phyloP scores from a whole-genome alignment of 2,329 filamentous ascomycete species.

The Hymenoscyphus repandus region DNA sequence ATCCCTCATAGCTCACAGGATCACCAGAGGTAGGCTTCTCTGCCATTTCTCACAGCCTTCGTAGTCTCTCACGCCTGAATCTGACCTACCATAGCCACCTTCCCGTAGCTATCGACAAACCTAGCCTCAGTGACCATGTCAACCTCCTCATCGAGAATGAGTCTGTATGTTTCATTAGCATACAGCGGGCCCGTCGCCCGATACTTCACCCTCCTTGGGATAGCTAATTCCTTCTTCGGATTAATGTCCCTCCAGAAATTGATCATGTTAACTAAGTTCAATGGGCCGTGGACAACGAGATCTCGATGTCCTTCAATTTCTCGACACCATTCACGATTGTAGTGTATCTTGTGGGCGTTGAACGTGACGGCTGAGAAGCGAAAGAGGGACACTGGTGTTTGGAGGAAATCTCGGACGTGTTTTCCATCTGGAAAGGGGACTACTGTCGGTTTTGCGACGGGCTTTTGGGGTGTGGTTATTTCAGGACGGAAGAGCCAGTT shows the following conservation, averaged over 20 bases:
- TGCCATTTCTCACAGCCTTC: no score
- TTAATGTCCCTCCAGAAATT: constrained; percentile 56
- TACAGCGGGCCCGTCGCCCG: constrained; percentile 45
- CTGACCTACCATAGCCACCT: constrained; percentile 29
- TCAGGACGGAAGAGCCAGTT: constrained; percentile 30
- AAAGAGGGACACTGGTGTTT: constrained; percentile 48
- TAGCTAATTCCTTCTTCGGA: constrained; percentile 16
- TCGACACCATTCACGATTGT: constrained; percentile 52
- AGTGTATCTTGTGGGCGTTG: constrained; percentile 82
- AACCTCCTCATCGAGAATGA: constrained; percentile 36
- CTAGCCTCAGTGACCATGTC: constrained; percentile 23
- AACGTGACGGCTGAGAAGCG: constrained; percentile 80
- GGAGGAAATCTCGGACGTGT: constrained; percentile 29
- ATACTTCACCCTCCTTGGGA: constrained; percentile 41
- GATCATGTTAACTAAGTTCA: constrained; percentile 69
- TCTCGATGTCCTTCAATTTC: constrained; percentile 54
- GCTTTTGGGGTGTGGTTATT: constrained; percentile 22
- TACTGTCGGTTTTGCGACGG: constrained; percentile 11
- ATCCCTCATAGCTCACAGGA: no score
- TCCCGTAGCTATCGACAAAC: constrained; percentile 27
- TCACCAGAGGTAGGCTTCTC: no score
- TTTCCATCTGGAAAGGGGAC: constrained; percentile 17
- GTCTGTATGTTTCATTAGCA: constrained; percentile 41
- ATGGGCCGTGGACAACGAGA: constrained; percentile 73
- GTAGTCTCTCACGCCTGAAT: constrained; percentile 18